Percentiles rank a stretch among this genome's conserved stretches.
Evolutionary conservation across 306 rosid genomes (phyloP).

Genomic region (Quercus parvula): DNA sequence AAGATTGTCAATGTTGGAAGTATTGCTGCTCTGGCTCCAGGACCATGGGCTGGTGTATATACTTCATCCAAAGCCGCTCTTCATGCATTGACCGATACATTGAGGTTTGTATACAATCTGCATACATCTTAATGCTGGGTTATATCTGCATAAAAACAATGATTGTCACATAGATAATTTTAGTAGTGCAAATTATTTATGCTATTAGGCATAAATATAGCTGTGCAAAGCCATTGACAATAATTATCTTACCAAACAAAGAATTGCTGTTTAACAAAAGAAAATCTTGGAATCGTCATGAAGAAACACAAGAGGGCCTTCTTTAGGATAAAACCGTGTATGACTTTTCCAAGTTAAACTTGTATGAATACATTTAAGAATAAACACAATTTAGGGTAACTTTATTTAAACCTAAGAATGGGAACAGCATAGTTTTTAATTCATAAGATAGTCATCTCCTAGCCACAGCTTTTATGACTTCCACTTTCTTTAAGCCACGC

Average conservation of each 20-base stretch:
- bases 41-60: constrained; percentile 81
- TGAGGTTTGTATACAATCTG: constrained; percentile 48
- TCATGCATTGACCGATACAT: constrained; percentile 70
- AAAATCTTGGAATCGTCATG: neutral
- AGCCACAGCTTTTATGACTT: too few relatives aligned
- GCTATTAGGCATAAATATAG: neutral
- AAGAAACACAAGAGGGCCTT: neutral
- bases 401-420: too few relatives aligned
- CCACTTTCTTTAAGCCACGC: too few relatives aligned
- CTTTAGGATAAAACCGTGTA: too few relatives aligned
- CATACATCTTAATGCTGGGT: neutral
- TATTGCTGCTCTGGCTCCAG: constrained; percentile 57
- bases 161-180: neutral
- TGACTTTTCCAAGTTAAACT: too few relatives aligned
- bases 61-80: constrained; percentile 79
- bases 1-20: constrained; percentile 87
- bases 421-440: too few relatives aligned
- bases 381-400: too few relatives aligned
- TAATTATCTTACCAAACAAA: neutral
- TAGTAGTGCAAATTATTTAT: neutral
- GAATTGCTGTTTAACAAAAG: neutral
- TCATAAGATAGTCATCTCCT: too few relatives aligned
- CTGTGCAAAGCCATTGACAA: neutral
- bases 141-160: neutral
- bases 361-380: too few relatives aligned